A percentile compares a stretch with the other conserved stretches of the same genome.
These are phyloP conservation scores for Penstemon davidsonii DNA, from an alignment of 257 asterid genomes.

Conservation along the genomic window DNA sequence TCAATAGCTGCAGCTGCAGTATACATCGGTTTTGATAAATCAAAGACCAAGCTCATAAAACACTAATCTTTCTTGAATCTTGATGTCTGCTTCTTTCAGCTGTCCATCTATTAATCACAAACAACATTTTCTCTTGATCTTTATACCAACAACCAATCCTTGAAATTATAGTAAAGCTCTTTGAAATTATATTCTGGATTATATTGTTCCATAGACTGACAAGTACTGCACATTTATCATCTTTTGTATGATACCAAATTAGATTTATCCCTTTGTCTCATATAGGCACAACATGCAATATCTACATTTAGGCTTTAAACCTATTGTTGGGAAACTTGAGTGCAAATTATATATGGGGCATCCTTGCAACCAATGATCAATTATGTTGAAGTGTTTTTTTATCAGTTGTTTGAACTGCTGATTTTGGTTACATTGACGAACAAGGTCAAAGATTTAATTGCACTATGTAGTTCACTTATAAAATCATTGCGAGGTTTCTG, in stretches of 20 bases:
- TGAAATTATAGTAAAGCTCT: no score
- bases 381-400: no score
- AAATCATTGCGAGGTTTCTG: neutral
- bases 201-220: neutral
- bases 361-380: neutral
- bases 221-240: neutral
- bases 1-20: neutral
- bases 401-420: neutral
- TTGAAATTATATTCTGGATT: neutral
- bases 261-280: neutral
- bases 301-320: neutral
- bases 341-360: neutral
- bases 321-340: neutral
- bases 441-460: neutral
- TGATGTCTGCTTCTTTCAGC: neutral
- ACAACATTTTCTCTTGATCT: neutral
- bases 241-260: neutral
- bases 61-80: neutral
- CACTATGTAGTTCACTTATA: neutral
- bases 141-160: neutral
- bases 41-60: neutral
- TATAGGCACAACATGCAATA: neutral
- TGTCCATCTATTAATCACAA: neutral
- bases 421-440: neutral
- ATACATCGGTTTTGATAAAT: neutral